Base-by-base conservation (phyloP, 352 stramenopile species). In the Aphanomyces stellatus region DNA sequence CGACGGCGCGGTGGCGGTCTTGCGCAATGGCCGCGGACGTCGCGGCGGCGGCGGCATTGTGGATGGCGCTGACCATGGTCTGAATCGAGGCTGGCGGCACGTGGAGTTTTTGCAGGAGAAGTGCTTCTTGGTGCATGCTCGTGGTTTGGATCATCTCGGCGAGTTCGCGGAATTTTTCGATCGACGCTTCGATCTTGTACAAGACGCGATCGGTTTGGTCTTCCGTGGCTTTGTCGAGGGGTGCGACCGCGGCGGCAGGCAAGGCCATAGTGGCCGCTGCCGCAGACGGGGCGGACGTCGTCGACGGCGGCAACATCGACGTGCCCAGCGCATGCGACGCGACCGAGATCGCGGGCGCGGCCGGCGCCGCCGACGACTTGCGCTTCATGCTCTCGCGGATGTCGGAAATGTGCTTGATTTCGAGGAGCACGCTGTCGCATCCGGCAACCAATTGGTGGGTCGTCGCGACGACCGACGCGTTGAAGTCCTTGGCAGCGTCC, bases 101-200 rank as follows among this genome's bases (percentile, higher is more conserved):
- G 43, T 76, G 84, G 15, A 90, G 80, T 70, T 93, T 93, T 2
- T 83, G 75, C 27, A 91, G 76, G 19, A 93, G 41, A 62, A 88
- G 88, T 22, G 85, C 85, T 69, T 93, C 85, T 41, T 84, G 81
- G 65, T 93, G 81, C 80, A 93, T 88, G 64, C 85, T 93, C 24
- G 82, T 90, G 53, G 82, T 80, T 55, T 93, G 85, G 53, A 93
- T 80, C 43, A 90, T 78, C 71, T 93, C 85, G 17, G 81, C 82
- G 66, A 93, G 74, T 40, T 93, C 82, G 0, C 81, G 72, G 1
- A 93, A 75, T 0, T 82, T 75, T 33, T 86, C 74, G 69, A 93
- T 80, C 3, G 82, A 79, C 5, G 79, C 78, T 70, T 91, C 82
- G 34, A 93, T 82, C 57, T 88, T 89, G 71, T 77, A 79, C 48